Conservation (phyloP, 139 green algal genomes). For the Astrephomene gubernaculifera region DNA sequence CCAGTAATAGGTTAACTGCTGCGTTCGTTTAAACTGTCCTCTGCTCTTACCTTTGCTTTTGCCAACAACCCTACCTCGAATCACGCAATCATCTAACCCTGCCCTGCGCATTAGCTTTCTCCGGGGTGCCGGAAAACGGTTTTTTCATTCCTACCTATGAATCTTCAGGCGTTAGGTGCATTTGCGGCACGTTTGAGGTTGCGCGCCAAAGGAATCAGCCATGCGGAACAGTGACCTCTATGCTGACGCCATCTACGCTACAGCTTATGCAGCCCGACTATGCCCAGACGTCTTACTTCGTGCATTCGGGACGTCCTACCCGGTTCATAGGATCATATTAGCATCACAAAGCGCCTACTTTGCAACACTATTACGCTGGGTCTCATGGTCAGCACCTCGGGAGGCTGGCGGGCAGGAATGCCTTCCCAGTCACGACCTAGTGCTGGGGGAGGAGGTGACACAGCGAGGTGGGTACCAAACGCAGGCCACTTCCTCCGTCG, state of each 20-base stretch:
- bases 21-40: too few species aligned
- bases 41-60: too few species aligned
- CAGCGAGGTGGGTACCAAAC: neutral
- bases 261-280: neutral
- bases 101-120: too few species aligned
- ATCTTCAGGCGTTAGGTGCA: neutral
- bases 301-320: neutral
- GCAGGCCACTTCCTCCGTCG: too few species aligned
- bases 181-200: neutral
- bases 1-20: too few species aligned
- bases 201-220: neutral
- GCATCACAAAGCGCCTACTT: slow-evolving; percentile 16
- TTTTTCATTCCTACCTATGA: too few species aligned
- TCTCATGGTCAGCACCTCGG: too few species aligned
- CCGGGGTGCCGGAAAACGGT: too few species aligned
- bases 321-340: slow-evolving; percentile 12
- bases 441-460: slow-evolving; percentile 26
- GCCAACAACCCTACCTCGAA: too few species aligned
- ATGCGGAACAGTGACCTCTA: neutral
- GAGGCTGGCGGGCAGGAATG: neutral
- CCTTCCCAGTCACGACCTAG: neutral
- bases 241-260: neutral
- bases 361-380: slow-evolving; percentile 1
- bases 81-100: too few species aligned
- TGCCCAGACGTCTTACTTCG: neutral